Base-by-base conservation (phyloP, 2,329 filamentous ascomycete genomes). In the Exophiala oligosperma region DNA sequence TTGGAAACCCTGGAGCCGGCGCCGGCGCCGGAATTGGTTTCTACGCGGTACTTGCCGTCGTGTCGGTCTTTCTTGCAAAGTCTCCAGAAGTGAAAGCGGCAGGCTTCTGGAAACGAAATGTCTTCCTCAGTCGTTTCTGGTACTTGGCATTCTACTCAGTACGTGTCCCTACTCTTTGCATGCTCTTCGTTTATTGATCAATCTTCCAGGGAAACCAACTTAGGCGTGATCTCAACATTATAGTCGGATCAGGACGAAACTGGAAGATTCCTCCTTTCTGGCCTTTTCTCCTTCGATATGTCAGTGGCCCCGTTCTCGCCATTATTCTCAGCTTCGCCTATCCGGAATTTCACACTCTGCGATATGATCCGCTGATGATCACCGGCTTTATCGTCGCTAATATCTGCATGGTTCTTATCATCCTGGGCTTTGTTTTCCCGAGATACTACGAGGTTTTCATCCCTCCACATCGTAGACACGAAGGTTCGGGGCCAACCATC, bases 131-230 rank as follows among this genome's bases (percentile, higher is more conserved):
- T 38, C 74, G 74, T 1, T 76, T 83, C 47, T 85, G 81, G 79
- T 84, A 78, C 59, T 64, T 84, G 17, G 75, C 75, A 1, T 81
- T 83, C 60, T 85, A 84, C 69, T 84, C 81, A n/a, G 81, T 83
- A 75, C 7, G 26, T 28, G 7, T 7, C 4, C 7, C 26, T 28
- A 28, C 26, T 28, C 4, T 28, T 28, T 28, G 26, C 26, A 28
- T 28, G 26, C 26, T 28, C 26, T 28, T 28, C 26, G 4, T 28
- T 28, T 28, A 28, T 7, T 28, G 26, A 28, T 28, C 26, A 28
- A 28, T 28, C 26, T 28, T 28, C 26, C 52, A 83, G 80, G 81
- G 81, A 49, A 80, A 84, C 61, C 82, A 84, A 72, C 74, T 84
- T 17, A 74, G 78, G 37, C 77, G 76, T 23, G 82, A 84, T 63